Percentiles rank a stretch among this genome's conserved stretches.
Evolutionary conservation across 106 monocot genomes (phyloP).

Genomic region (Allium fistulosum): DNA sequence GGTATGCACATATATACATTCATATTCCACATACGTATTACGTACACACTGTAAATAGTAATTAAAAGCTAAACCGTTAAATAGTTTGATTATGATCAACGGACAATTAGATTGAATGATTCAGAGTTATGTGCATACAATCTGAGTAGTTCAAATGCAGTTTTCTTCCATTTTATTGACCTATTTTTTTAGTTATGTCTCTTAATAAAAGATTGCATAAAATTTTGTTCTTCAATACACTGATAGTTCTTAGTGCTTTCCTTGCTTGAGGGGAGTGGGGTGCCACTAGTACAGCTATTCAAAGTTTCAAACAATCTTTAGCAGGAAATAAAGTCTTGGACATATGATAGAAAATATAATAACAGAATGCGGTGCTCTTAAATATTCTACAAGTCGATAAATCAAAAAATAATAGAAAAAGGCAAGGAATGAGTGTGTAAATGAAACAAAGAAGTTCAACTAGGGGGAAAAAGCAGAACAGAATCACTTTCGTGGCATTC

Average conservation of each 20-base stretch:
- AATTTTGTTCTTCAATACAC: slow-evolving; percentile 2
- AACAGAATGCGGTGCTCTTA: no score
- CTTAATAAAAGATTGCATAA: neutral
- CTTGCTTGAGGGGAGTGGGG: slow-evolving; percentile 9
- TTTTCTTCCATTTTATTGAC: neutral
- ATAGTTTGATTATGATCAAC: no score
- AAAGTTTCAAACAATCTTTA: neutral
- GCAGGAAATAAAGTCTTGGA: neutral
- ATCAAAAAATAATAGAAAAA: neutral
- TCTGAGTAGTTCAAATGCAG: slow-evolving; percentile 1
- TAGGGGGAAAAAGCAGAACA: neutral
- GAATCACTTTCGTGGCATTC: slow-evolving; percentile 37
- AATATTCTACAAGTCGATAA: no score
- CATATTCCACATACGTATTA: no score
- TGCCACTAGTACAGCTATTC: neutral
- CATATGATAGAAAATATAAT: no score
- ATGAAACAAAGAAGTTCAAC: no score
- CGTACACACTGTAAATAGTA: no score
- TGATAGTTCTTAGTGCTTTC: slow-evolving; percentile 5
- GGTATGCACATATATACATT: no score
- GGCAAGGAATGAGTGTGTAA: no score
- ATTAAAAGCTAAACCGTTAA: no score
- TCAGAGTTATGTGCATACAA: neutral
- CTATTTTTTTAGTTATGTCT: no score
- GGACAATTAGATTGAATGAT: no score